Percentiles rank a stretch among this genome's conserved stretches.
Evolutionary conservation across 441 rosid genomes (phyloP).

Genomic region (Oxalis stricta): DNA sequence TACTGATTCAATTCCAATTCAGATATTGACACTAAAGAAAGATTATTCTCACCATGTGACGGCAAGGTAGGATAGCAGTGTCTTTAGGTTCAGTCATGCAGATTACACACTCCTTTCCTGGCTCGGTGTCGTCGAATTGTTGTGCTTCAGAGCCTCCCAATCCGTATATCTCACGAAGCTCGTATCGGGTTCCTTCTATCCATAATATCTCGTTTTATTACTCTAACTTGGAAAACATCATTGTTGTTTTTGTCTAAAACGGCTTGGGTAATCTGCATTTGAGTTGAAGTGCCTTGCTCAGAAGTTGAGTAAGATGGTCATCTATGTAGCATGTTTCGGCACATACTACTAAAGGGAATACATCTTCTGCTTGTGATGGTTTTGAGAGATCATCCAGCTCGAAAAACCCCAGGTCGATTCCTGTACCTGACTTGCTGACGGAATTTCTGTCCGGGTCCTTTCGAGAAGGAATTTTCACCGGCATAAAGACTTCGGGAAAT

Average conservation of each 20-base stretch:
- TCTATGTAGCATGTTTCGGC: conserved; percentile 42
- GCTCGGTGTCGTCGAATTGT: conserved; percentile 48
- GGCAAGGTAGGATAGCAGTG: conserved; percentile 74
- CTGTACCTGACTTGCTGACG: conserved; percentile 73
- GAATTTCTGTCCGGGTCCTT: conserved; percentile 71
- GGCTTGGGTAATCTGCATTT: conserved; percentile 78
- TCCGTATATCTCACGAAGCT: conserved; percentile 73
- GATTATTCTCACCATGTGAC: conserved; percentile 59
- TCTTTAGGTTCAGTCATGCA: conserved; percentile 90
- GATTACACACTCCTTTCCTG: conserved; percentile 78
- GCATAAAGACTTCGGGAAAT: conserved; percentile 51
- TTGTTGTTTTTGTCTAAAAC: conserved; percentile 38
- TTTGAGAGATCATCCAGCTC: conserved; percentile 71
- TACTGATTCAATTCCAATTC: not conserved
- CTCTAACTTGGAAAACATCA: conserved; percentile 46
- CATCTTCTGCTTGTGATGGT: conserved; percentile 59
- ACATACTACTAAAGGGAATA: conserved; percentile 81
- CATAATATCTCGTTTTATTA: conserved; percentile 65
- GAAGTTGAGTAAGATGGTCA: conserved; percentile 19
- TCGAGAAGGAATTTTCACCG: conserved; percentile 51
- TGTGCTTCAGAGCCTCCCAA: conserved; percentile 43
- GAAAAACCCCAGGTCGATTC: conserved; percentile 72
- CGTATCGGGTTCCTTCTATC: conserved; percentile 73
- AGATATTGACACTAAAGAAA: not conserved
- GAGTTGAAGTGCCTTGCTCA: conserved; percentile 22